These are phyloP conservation scores for Comarum palustre DNA, from an alignment of 306 rosid species.

Conservation along the genomic window DNA sequence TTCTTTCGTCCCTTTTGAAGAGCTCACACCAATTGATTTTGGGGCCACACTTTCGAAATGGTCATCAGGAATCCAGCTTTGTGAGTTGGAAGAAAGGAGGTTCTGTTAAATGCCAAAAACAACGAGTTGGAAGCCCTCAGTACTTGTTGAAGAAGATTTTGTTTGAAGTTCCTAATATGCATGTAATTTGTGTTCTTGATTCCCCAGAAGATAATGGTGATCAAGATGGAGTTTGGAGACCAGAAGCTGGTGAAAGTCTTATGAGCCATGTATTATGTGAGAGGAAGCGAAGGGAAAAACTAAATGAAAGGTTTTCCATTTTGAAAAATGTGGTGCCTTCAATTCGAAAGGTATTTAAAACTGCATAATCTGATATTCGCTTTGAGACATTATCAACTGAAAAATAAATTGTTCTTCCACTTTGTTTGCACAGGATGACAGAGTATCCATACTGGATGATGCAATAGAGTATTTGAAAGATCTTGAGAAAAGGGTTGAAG, in stretches of 20 bases:
- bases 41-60: slow-evolving; percentile 40
- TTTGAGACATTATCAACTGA: neutral
- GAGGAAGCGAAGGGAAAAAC: slow-evolving; percentile 66
- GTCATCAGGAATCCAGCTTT: slow-evolving; percentile 53
- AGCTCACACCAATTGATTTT: slow-evolving; percentile 47
- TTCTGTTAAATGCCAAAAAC: slow-evolving; percentile 33
- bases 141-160: slow-evolving; percentile 59
- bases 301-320: slow-evolving; percentile 62
- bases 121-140: slow-evolving; percentile 45
- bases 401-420: neutral
- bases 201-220: slow-evolving; percentile 56
- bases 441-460: slow-evolving; percentile 72
- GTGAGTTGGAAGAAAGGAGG: slow-evolving; percentile 48
- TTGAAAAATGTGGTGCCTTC: slow-evolving; percentile 77
- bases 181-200: slow-evolving; percentile 37
- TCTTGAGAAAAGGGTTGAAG: slow-evolving; percentile 70
- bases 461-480: slow-evolving; percentile 67
- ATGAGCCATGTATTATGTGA: slow-evolving; percentile 64
- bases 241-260: slow-evolving; percentile 60
- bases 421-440: slow-evolving; percentile 61
- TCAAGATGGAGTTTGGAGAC: slow-evolving; percentile 48
- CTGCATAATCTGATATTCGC: slow-evolving; percentile 12
- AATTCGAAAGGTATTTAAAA: slow-evolving; percentile 52
- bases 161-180: slow-evolving; percentile 76
- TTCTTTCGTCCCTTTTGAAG: slow-evolving; percentile 54